Evolutionary conservation across 2,329 filamentous ascomycete genomes (phyloP).

Genomic region (Colletotrichum incanum): DNA sequence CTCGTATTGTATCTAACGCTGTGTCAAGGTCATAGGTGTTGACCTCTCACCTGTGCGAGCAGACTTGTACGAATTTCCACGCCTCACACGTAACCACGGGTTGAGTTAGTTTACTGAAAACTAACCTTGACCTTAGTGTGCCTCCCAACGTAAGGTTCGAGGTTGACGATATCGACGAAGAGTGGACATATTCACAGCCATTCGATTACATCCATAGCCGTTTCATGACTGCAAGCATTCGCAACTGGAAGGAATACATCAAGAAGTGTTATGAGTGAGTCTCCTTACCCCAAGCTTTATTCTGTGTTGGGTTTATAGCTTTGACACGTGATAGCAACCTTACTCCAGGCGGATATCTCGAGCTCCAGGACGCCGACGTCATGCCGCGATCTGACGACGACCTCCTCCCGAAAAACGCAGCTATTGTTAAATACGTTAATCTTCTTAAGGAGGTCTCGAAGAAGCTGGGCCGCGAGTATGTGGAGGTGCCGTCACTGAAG

Average conservation of each 20-base stretch:
- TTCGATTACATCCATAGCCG: constrained; percentile 72
- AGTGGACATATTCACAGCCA: constrained; percentile 63
- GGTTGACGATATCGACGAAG: constrained; percentile 68
- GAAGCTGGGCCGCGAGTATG: constrained; percentile 49
- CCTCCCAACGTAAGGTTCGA: constrained; percentile 70
- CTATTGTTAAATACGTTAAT: constrained; percentile 46
- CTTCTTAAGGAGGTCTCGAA: constrained; percentile 31
- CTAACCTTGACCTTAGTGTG: constrained; percentile 51
- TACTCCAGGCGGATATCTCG: constrained; percentile 60
- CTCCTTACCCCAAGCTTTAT: no score
- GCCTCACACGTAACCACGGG: background rate
- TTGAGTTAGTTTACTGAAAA: background rate
- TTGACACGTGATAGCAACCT: constrained; percentile 47
- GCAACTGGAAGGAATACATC: constrained; percentile 64
- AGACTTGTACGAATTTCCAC: background rate
- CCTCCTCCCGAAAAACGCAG: constrained; percentile 21
- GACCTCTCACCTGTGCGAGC: background rate
- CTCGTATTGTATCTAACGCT: background rate
- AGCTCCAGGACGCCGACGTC: constrained; percentile 52
- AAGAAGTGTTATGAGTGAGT: constrained; percentile 58
- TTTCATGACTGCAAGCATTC: constrained; percentile 65
- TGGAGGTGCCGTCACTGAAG: constrained; percentile 46
- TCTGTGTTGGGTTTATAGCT: no score
- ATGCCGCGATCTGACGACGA: constrained; percentile 48
- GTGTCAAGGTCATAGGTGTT: background rate